A percentile compares a stretch with the other conserved stretches of the same genome.
Evolutionary conservation across 371 early-diverging fungal species (phyloP).

Genomic region (Lichtheimia hyalospora): DNA sequence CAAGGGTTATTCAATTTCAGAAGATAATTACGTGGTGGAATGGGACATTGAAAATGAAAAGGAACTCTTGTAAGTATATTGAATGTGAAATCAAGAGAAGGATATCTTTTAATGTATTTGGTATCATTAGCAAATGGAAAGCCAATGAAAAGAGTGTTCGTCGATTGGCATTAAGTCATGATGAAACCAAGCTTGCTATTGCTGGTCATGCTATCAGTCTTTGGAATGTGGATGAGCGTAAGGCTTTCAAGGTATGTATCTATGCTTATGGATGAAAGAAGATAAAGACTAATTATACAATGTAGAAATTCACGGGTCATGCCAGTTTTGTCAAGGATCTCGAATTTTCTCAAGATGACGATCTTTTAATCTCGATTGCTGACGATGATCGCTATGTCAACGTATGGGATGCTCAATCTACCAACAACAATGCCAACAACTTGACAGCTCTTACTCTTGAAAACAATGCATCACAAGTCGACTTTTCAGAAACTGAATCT

Average conservation of each 20-base stretch:
- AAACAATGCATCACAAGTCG: conserved; percentile 53
- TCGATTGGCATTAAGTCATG: conserved; percentile 58
- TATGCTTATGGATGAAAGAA: background rate
- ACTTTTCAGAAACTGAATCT: conserved; percentile 49
- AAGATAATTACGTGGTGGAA: conserved; percentile 69
- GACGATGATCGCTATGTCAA: conserved; percentile 77
- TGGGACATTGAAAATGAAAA: conserved; percentile 70
- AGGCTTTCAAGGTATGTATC: conserved; percentile 44
- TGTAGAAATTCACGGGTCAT: conserved; percentile 71
- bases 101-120: background rate
- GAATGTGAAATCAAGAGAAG: background rate
- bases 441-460: conserved; percentile 66
- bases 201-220: conserved; percentile 71
- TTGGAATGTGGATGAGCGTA: conserved; percentile 57
- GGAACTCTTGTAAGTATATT: conserved; percentile 43
- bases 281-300: background rate
- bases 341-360: conserved; percentile 59
- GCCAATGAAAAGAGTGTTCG: conserved; percentile 59
- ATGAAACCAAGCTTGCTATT: conserved; percentile 57
- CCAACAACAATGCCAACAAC: conserved; percentile 51
- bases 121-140: conserved; percentile 53
- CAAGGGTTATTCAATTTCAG: conserved; percentile 65
- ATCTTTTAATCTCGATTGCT: conserved; percentile 65
- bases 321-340: conserved; percentile 64
- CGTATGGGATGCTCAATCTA: conserved; percentile 71